Base-by-base conservation (phyloP, 352 stramenopile species). In the Phytophthora pseudosyringae region DNA sequence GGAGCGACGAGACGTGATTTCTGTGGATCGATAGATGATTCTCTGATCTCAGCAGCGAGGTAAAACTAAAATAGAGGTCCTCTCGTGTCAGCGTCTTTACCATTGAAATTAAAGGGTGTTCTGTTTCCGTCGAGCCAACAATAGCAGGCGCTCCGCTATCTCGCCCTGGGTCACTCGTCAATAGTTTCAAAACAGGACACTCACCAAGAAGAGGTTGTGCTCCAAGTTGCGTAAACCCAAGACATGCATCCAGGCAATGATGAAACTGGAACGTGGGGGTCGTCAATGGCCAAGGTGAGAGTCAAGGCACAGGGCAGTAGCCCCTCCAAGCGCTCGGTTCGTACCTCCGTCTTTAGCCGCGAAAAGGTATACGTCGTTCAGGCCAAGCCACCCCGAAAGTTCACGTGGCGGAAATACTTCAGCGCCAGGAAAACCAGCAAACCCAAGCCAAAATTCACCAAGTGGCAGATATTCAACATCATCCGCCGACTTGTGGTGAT, bases 281-380 rank as follows among this genome's bases (percentile, higher is more conserved):
- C 12, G n/a, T 44, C 84, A 81, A 64, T 68, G 32, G 16, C 31
- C 1, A 69, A 64, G 29, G 16, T 69, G 29, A 35, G 39, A 15
- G 60, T 69, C 5, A 41, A 64, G 15, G 3, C 45, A 15, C 52
- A 50, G 8, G 21, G 48, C 73, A 80, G 65, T 98, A 81, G 33
- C 63, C 80, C 48, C 98, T 97, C 18, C 79, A 81, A 61, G 98
- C 83, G 66, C 96, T 89, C 7, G 89, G 89, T 53, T 75, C 76
- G 39, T 6, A 33, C 33, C 8, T 56, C 57, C 21, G 7, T 62
- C 4, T 39, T 58, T 3, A 62, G 40, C 29, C 50, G 58, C 3
- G 56, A 65, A 41, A 59, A 41, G 3, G 5, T 44, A 4, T 67
- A 67, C 59, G 26, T 50, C 26, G 41, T 67, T 2, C 45, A 35